These are phyloP conservation scores for Spathaspora girioi DNA, from an alignment of 805 yeast genomes.

Conservation along the genomic window DNA sequence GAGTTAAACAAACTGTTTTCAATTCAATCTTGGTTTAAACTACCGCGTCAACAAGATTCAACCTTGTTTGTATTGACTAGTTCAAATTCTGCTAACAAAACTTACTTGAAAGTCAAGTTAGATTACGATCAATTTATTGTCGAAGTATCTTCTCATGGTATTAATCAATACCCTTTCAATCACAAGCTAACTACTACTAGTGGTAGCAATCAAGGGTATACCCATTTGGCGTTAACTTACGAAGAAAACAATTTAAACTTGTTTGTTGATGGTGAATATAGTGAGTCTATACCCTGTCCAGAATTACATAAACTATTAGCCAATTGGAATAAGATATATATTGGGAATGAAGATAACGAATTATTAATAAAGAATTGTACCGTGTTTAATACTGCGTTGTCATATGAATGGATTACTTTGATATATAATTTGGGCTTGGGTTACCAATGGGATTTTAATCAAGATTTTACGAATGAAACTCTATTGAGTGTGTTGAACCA, in stretches of 20 bases:
- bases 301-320: slow-evolving; percentile 22
- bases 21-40: slow-evolving; percentile 39
- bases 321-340: slow-evolving; percentile 33
- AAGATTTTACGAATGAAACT: slow-evolving; percentile 30
- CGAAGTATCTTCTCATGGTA: slow-evolving; percentile 20
- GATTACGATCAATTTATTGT: slow-evolving; percentile 28
- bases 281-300: slow-evolving; percentile 40
- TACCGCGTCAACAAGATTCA: slow-evolving; percentile 14
- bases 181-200: slow-evolving; percentile 11
- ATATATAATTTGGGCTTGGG: slow-evolving; percentile 45
- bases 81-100: slow-evolving; percentile 14
- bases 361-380: slow-evolving; percentile 34
- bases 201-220: slow-evolving; percentile 17
- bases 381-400: slow-evolving; percentile 32
- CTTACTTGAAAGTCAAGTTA: slow-evolving; percentile 25
- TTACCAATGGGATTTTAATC: slow-evolving; percentile 41
- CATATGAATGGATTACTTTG: slow-evolving; percentile 50
- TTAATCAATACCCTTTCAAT: slow-evolving; percentile 30
- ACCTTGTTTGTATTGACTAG: slow-evolving; percentile 25
- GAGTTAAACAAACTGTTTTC: slow-evolving; percentile 23
- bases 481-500: slow-evolving; percentile 39
- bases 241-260: slow-evolving; percentile 40
- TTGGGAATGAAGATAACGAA: slow-evolving; percentile 28
- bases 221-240: slow-evolving; percentile 31
- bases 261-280: slow-evolving; percentile 48